Evolutionary conservation across 2,329 filamentous ascomycete species (phyloP).

Genomic region (Alternaria infectoria): DNA sequence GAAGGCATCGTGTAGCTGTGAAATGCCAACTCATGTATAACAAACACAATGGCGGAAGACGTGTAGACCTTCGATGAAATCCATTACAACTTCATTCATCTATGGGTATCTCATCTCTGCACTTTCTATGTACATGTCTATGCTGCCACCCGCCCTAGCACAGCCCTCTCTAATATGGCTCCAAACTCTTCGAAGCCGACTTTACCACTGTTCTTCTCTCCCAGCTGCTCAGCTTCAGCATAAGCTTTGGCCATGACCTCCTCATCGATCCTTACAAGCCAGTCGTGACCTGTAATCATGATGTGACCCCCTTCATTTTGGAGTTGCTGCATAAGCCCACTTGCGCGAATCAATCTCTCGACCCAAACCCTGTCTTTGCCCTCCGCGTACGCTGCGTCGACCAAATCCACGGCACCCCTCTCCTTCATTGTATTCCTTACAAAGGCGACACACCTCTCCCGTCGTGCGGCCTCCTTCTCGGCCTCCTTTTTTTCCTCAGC

Average conservation of each 20-base stretch:
- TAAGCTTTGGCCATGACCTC: conserved; percentile 52
- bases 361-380: conserved; percentile 53
- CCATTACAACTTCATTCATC: neutral
- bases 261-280: conserved; percentile 50
- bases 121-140: conserved; percentile 3
- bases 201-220: conserved; percentile 34
- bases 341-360: conserved; percentile 51
- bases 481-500: conserved; percentile 49
- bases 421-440: conserved; percentile 33
- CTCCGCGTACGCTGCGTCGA: conserved; percentile 50
- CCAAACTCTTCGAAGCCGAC: conserved; percentile 49
- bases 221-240: conserved; percentile 37
- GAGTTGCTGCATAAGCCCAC: conserved; percentile 45
- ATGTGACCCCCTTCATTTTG: conserved; percentile 36
- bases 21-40: neutral
- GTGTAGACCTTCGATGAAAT: neutral
- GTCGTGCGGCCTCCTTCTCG: conserved; percentile 36
- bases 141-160: conserved; percentile 29
- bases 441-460: conserved; percentile 39
- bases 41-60: neutral
- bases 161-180: conserved; percentile 44
- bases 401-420: conserved; percentile 43
- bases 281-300: conserved; percentile 53
- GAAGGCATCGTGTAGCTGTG: neutral
- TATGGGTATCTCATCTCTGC: conserved; percentile 12